Base-by-base conservation (phyloP, 2,329 filamentous ascomycete species). In the Penicillium corylophilum region DNA sequence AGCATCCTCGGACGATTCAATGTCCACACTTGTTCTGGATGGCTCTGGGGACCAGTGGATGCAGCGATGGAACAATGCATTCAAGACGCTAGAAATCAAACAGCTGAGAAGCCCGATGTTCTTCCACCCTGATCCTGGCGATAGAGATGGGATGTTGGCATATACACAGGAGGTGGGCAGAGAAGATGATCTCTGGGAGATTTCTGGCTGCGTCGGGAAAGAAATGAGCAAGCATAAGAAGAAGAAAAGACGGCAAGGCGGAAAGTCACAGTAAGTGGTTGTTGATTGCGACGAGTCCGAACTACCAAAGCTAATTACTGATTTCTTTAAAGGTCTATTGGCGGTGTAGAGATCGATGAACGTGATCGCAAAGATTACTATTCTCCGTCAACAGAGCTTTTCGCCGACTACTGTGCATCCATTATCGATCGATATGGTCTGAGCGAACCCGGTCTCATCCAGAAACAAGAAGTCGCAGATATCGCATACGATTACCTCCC, bases 61-160 rank as follows among this genome's bases (percentile, higher is more conserved):
- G 77, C 72, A 79, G 9, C 78, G 83, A 36, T 93, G 89, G 89
- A 82, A 88, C 40, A 74, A 77, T 13, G 78, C 87, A 3, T 93
- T 93, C 70, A 75, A 78, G 28, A 81, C 80, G 2, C 82, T 90
- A 40, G 80, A 85, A 44, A 93, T 93, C 42, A 77, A 80, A 1
- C 83, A 91, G 61, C 74, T 94, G 35, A 79, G 89, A 15, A 91
- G 87, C 59, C 89, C 88, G 0, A 88, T 93, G 86, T 88, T 92
- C 63, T 93, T 90, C 74, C 89, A 94, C 64, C 78, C 89, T 13
- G 88, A 93, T 63, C 89, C 89, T 0, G 77, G 81, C 1, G 88
- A 93, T 68, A 78, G 88, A 1, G 89, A 93, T 71, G 85, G 85
- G 0, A 72, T 93, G 61, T 72, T 92, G 20, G 85, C 84, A 1